Percentiles rank a stretch among this genome's conserved stretches.
phyloP scores from a whole-genome alignment of 306 rosid genomes.

The Parietaria judaica region DNA sequence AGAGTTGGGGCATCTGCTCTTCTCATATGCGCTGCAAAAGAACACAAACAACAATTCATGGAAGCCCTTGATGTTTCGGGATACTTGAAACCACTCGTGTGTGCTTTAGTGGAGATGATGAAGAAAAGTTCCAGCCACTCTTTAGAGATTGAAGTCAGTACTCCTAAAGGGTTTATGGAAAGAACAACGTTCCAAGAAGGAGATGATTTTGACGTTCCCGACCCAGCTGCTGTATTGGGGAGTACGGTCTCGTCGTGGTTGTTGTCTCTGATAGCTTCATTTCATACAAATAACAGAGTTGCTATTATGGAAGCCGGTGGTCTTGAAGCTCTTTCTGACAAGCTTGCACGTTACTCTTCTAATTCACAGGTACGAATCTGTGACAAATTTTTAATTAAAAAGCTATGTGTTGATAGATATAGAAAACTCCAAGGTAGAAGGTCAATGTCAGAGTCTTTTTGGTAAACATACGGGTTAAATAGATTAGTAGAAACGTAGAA shows the following conservation, averaged over 20 bases:
- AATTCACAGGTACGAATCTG: conserved; percentile 55
- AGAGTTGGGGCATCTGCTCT: conserved; percentile 72
- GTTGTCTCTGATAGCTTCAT: conserved; percentile 67
- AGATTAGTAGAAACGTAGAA: too few relatives aligned
- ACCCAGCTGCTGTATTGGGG: conserved; percentile 60
- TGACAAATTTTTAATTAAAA: neutral
- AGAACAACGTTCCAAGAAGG: conserved; percentile 62
- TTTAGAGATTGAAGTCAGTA: conserved; percentile 48
- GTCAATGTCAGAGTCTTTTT: too few relatives aligned
- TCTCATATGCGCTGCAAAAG: conserved; percentile 75
- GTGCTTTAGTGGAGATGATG: conserved; percentile 71
- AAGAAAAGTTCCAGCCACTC: conserved; percentile 48
- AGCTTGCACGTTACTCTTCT: conserved; percentile 59
- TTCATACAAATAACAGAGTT: conserved; percentile 43
- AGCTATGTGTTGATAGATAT: neutral
- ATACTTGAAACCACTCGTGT: conserved; percentile 42
- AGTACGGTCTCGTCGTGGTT: conserved; percentile 80
- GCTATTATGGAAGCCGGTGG: conserved; percentile 76
- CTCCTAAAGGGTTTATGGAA: conserved; percentile 61
- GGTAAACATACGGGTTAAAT: too few relatives aligned
- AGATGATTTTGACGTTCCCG: conserved; percentile 52
- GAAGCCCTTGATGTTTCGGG: conserved; percentile 68
- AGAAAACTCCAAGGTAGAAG: neutral
- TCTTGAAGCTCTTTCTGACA: conserved; percentile 68
- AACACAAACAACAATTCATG: conserved; percentile 56